Conservation (phyloP, 345 rosid genomes). For the Alliaria petiolata region DNA sequence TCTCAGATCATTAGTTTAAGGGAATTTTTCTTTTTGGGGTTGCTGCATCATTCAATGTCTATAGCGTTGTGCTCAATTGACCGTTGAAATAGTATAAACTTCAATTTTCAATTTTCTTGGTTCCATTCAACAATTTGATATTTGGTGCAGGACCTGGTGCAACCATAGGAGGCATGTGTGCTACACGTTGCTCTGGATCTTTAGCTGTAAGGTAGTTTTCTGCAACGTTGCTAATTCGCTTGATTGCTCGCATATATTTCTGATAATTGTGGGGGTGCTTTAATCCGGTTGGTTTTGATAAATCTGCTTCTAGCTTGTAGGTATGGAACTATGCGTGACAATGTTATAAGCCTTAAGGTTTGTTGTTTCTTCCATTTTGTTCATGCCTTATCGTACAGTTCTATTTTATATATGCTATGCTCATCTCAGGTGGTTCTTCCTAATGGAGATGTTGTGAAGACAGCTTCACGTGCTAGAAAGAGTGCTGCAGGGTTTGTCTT, state of each 20-base stretch:
- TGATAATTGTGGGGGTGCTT: not conserved
- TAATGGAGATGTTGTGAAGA: slow-evolving; percentile 87
- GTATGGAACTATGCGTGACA: slow-evolving; percentile 97
- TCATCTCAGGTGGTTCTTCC: slow-evolving; percentile 75
- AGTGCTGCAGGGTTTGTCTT: slow-evolving; percentile 89
- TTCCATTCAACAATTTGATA: not conserved
- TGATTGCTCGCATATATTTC: not conserved
- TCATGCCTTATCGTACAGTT: slow-evolving; percentile 4
- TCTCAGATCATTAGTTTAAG: not conserved
- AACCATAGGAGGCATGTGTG: slow-evolving; percentile 94
- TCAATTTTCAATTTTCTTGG: not conserved
- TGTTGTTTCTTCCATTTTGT: slow-evolving; percentile 21
- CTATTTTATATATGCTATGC: slow-evolving; percentile 26
- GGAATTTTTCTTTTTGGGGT: not conserved
- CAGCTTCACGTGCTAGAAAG: slow-evolving; percentile 97
- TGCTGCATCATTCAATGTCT: not conserved
- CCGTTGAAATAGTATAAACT: not conserved
- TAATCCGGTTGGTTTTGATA: slow-evolving; percentile 34
- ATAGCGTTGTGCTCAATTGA: not conserved
- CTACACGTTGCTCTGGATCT: slow-evolving; percentile 97
- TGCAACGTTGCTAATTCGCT: not conserved
- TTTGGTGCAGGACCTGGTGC: slow-evolving; percentile 85
- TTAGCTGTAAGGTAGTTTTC: slow-evolving; percentile 78
- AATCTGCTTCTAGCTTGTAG: slow-evolving; percentile 61
- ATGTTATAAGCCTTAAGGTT: slow-evolving; percentile 92